Percentiles rank a stretch among this genome's conserved stretches.
Evolutionary conservation across 139 green algal genomes (phyloP).

Genomic region (Chlorella vulgaris): DNA sequence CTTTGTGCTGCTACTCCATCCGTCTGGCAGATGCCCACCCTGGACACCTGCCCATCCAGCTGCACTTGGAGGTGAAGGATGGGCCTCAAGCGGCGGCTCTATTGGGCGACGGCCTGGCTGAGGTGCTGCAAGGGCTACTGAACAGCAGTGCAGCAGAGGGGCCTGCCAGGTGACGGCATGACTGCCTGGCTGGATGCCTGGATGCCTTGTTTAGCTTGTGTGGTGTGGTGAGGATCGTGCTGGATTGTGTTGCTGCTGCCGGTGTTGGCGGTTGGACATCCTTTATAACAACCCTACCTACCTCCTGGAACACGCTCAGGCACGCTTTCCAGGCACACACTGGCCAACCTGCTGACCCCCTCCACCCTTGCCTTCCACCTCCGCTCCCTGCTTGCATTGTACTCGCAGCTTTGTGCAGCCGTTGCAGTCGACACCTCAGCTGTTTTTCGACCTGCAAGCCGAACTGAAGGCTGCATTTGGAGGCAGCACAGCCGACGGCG

Average conservation of each 20-base stretch:
- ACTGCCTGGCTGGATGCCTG: too few species aligned
- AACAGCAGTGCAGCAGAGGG: background rate
- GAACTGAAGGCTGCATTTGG: conserved; percentile 37
- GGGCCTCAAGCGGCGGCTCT: background rate
- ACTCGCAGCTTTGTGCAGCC: conserved; percentile 8
- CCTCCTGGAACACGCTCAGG: too few species aligned
- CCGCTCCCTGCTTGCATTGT: too few species aligned
- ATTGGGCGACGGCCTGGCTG: background rate
- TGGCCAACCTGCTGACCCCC: background rate
- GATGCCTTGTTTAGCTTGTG: too few species aligned
- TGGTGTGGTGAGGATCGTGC: too few species aligned
- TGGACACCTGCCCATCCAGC: conserved; percentile 38
- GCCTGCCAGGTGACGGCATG: background rate
- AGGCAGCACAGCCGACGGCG: background rate
- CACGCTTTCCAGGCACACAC: background rate
- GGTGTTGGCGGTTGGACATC: background rate
- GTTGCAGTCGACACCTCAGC: background rate
- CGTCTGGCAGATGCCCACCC: conserved; percentile 29
- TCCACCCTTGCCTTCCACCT: background rate
- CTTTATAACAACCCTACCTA: background rate
- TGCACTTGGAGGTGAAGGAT: conserved; percentile 41
- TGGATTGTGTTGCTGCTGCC: background rate
- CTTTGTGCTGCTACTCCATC: background rate
- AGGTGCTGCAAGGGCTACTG: background rate
- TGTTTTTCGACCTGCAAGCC: conserved; percentile 19